Evolutionary conservation across 2,329 filamentous ascomycete species (phyloP), one percentile per base, ranked within the genome.

Genomic region (Sarocladiaceae sp.): DNA sequence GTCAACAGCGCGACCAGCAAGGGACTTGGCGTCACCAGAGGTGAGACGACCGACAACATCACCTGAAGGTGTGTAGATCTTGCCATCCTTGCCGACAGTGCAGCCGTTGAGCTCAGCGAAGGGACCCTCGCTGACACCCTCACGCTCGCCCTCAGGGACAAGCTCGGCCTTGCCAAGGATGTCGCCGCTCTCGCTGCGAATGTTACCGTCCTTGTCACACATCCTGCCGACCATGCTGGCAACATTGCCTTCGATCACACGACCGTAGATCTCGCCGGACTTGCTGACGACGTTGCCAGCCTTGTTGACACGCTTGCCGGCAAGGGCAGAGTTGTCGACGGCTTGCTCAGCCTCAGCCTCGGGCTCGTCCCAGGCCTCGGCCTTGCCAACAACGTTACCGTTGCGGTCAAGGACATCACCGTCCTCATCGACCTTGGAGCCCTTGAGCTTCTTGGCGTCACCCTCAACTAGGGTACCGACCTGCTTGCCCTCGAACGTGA

Each of bases 1-100:
- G 53, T 94, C 90, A 17, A 94, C 89, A 8, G 75, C 62, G 44
- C 88, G 86, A 15, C 90, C 90, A 33, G 85, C 81, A 1, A 95
- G 78, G 50, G 76, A 73, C 76, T 90, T 90, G 31, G 78, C 66
- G 52, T 95, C 87, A 2, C 89, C 90, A 44, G 83, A 80, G 3
- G 79, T 74, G 35, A 93, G 77, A 37, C 85, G 76, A 20, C 90
- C 90, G 46, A 94, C 87, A 22, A 87, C 76, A 56, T 88, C 83
- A 31, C 87, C 88, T 48, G 80, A 74, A 0, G 77, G 72, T 8
- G 86, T 86, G 37, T 86, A 78, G 36, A 89, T 75, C 55, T 82
- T 86, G 50, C 86, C 86, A 36, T 87, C 84, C 67, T 86, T 87
- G 65, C 77, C 77, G 28, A 89, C 82, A 5, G 79, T 84, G 55